Base-by-base conservation (phyloP, 2,329 filamentous ascomycete species). In the Xylariaceae sp. region DNA sequence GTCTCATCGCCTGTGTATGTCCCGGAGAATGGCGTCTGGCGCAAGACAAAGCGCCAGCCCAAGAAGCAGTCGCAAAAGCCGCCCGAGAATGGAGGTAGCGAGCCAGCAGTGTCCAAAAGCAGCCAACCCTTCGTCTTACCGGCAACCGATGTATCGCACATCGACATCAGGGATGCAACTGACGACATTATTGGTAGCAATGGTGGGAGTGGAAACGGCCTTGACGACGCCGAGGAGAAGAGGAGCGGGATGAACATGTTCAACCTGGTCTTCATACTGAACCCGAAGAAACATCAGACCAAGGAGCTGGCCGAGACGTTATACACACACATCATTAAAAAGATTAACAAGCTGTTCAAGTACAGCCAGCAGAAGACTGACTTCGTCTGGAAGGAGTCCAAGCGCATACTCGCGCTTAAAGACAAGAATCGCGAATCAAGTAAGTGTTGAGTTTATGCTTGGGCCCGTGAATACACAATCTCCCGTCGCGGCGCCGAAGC, bases 301-400 rank as follows among this genome's bases (percentile, higher is more conserved):
- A 87, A 88, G 53, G 78, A 80, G 76, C 65, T 95, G 43, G 81
- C 87, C 41, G 88, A 95, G 59, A 85, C 75, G 5, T 71, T 96
- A 67, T 96, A 96, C 69, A 80, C 88, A 50, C 88, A 96, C 68
- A 86, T 97, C 37, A 87, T 92, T 59, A 94, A 92, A 70, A 95
- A 95, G 71, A 86, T 96, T 63, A 92, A 91, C 67, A 95, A 92
- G 73, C 89, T 89, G 3, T 82, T 96, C 67, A 95, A 94, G 68
- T 94, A 92, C 71, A 92, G 92, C 68, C 92, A 99, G 72, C 87
- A 92, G 61, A 86, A 88, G 56, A 88, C 85, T 53, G 87, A 92
- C 62, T 97, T 96, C 68, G 88, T 99, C 4, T 94, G 89, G 84
- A 88, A 87, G 65, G 90, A 99, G 68, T 89, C 89, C 2, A 91